phyloP scores from a whole-genome alignment of 148 eudicot genomes.

The Bassia scoparia region DNA sequence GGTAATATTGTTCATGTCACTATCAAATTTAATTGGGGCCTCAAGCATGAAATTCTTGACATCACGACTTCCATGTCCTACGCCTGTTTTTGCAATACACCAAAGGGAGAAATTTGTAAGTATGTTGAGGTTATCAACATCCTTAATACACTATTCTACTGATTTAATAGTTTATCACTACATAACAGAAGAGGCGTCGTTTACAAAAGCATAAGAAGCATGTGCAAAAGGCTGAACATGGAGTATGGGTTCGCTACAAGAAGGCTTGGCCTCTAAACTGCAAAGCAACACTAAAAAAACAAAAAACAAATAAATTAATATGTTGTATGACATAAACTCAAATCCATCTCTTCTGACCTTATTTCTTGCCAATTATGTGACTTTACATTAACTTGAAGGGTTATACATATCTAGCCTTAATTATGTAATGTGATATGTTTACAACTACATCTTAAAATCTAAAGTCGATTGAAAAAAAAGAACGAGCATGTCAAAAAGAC shows the following conservation, averaged over 20 bases:
- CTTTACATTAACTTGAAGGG: too few species aligned
- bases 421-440: too few species aligned
- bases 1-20: constrained; percentile 35
- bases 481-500: too few species aligned
- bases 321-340: neutral
- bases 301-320: neutral
- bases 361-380: too few species aligned
- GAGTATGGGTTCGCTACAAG: constrained; percentile 31
- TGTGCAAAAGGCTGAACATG: constrained; percentile 34
- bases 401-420: too few species aligned
- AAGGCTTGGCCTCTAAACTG: constrained; percentile 34
- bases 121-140: neutral
- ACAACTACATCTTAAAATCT: too few species aligned
- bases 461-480: too few species aligned
- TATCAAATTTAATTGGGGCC: constrained; percentile 27
- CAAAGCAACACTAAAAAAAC: constrained; percentile 3
- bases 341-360: neutral
- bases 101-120: neutral
- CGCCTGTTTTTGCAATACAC: constrained; percentile 17
- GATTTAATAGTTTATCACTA: neutral
- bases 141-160: neutral
- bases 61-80: constrained; percentile 43
- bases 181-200: constrained; percentile 33
- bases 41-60: constrained; percentile 37
- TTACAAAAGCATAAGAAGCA: constrained; percentile 37